Base-by-base conservation (phyloP, 2,329 filamentous ascomycete genomes). In the Eurotiales sp. region DNA sequence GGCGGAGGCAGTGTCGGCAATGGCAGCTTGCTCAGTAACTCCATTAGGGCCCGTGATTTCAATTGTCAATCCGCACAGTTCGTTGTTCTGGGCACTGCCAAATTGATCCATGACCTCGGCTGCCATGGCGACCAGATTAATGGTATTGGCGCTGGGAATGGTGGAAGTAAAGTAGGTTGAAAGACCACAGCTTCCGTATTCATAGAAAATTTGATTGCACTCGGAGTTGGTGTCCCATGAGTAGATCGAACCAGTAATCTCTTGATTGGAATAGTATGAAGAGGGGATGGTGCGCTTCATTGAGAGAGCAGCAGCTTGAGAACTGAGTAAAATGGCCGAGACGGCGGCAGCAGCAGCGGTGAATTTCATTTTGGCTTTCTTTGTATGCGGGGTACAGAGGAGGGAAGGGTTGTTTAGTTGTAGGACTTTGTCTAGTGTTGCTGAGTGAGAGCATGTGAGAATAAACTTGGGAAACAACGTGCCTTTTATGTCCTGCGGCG, bases 41-140 rank as follows among this genome's bases (percentile, higher is more conserved):
- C 51, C 51, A 25, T 49, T 49, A 19, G 51, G 37, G n/a, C 45
- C 45, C 12, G 51, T 52, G 12, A 52, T 49, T 30, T 52, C 40
- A 21, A 52, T 52, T 2, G 45, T 48, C 40, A 32, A 39, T 8
- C 51, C 51, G 40, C 51, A 52, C 29, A 52, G 51, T 19, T 52
- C 51, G 40, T 52, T 39, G 40, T 45, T 49, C 32, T 52, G 51
- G 15, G 21, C 27, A 23, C 27, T 14, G 23, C 51, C 51, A 17
- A 52, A 48, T 32, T 48, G 45, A 21, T 34, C 25, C 37, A 52
- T 44, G 39, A 49, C 40, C 1, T 45, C 14, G 5, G 40, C 36
- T 19, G 40, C 32, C 22, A 52, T 39, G 25, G 51, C 51, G 29
- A 52, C 30, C 11, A 52, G 14, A 8, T 46, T 32, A 10, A 22